Conservation (phyloP, 768 basidiomycete genomes). For the Suillus subluteus region DNA sequence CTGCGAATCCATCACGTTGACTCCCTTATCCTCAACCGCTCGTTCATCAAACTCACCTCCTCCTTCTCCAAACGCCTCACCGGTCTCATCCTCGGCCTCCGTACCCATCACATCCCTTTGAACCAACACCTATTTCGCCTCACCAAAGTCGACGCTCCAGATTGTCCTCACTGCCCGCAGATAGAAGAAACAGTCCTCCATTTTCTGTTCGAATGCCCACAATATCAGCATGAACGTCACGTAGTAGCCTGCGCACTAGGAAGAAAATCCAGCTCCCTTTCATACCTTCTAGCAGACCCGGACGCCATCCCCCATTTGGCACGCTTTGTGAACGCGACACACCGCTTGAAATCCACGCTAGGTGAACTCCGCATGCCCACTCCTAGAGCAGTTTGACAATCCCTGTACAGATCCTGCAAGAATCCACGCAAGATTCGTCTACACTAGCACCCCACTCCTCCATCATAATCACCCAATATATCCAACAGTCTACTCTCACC, state of each 20-base stretch:
- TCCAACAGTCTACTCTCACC: no score
- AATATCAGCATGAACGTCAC: slow-evolving; percentile 11
- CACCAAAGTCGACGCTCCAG: slow-evolving; percentile 21
- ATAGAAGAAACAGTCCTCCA: neutral
- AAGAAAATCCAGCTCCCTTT: slow-evolving; percentile 11
- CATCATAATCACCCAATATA: no score
- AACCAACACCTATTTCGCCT: slow-evolving; percentile 35
- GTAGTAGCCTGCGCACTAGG: neutral
- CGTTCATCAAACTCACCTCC: slow-evolving; percentile 8
- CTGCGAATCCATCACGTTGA: neutral
- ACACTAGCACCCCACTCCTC: no score
- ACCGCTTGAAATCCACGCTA: neutral
- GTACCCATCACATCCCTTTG: slow-evolving; percentile 35
- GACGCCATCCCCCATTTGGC: slow-evolving; percentile 8
- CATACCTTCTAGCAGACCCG: neutral
- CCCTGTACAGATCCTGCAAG: no score
- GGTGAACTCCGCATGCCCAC: neutral
- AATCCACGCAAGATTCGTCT: no score
- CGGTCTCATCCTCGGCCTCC: slow-evolving; percentile 34
- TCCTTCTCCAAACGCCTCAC: slow-evolving; percentile 18
- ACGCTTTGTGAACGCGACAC: slow-evolving; percentile 9
- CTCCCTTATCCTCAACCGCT: neutral
- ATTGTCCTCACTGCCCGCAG: slow-evolving; percentile 29
- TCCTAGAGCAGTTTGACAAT: no score
- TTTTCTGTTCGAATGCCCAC: slow-evolving; percentile 30